Evolutionary conservation across 306 rosid genomes (phyloP).

Genomic region (Biancaea sappan): DNA sequence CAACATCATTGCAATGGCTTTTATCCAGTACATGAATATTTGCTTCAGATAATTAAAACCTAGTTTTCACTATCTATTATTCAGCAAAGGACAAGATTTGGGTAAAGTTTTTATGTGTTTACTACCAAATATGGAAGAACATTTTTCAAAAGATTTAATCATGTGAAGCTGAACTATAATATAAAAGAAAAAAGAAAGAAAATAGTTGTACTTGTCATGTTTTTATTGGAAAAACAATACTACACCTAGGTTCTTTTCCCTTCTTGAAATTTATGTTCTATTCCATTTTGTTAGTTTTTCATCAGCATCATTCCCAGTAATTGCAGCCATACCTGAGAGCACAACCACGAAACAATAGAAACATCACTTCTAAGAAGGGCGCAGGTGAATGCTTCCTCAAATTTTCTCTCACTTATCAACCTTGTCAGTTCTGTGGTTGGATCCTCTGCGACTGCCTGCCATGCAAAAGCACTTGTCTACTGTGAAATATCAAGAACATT

Average conservation of each 20-base stretch:
- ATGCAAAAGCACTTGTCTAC: constrained; percentile 14
- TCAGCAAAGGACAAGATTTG: neutral
- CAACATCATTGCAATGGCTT: neutral
- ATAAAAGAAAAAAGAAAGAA: too few relatives aligned
- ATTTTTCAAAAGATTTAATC: neutral
- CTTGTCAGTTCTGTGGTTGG: constrained; percentile 72
- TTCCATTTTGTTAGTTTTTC: constrained; percentile 20
- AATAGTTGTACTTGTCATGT: too few relatives aligned
- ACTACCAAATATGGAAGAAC: neutral
- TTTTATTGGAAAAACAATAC: too few relatives aligned
- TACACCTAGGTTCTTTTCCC: too few relatives aligned
- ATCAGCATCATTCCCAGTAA: constrained; percentile 22
- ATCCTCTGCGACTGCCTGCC: constrained; percentile 65
- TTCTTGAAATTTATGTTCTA: constrained; percentile 6
- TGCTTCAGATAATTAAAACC: neutral
- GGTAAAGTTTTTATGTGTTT: neutral
- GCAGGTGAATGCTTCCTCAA: constrained; percentile 69
- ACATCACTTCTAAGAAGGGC: constrained; percentile 71
- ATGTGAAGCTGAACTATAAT: neutral
- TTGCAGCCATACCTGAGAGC: constrained; percentile 66
- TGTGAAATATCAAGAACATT: constrained; percentile 17
- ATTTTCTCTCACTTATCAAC: constrained; percentile 57
- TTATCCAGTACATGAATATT: neutral
- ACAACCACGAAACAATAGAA: constrained; percentile 72
- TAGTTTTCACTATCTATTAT: constrained; percentile 13